Conservation (phyloP, 371 early-diverging fungal genomes). For the Lichtheimia corymbifera region DNA sequence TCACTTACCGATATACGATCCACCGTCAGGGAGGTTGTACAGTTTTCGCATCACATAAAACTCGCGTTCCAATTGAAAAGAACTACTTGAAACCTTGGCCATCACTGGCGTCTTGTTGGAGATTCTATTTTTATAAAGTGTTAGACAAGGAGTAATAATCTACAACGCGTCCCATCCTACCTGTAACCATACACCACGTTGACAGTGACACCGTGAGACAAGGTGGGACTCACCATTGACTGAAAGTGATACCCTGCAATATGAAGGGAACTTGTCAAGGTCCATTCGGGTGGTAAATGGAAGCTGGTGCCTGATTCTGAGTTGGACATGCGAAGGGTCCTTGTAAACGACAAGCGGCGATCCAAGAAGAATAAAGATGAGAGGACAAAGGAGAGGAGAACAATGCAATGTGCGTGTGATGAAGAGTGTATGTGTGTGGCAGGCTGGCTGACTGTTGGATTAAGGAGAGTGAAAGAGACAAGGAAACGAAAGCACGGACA, state of each 20-base stretch:
- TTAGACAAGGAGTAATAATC: too few relatives aligned
- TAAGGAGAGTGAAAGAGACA: too few relatives aligned
- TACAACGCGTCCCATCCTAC: slow-evolving; percentile 12
- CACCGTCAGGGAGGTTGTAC: slow-evolving; percentile 33
- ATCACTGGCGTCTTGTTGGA: slow-evolving; percentile 36
- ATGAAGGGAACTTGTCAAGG: too few relatives aligned
- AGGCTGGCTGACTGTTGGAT: too few relatives aligned
- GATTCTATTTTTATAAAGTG: slow-evolving; percentile 26
- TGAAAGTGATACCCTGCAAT: slow-evolving; percentile 31
- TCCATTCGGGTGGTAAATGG: background rate
- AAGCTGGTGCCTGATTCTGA: background rate
- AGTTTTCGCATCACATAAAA: slow-evolving; percentile 40
- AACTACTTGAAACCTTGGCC: slow-evolving; percentile 38
- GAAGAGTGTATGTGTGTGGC: too few relatives aligned
- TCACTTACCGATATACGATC: slow-evolving; percentile 33
- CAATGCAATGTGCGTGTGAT: too few relatives aligned
- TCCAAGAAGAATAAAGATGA: too few relatives aligned
- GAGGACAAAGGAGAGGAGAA: too few relatives aligned
- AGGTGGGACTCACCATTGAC: slow-evolving; percentile 28
- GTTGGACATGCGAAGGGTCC: background rate
- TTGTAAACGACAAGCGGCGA: too few relatives aligned
- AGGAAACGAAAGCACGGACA: too few relatives aligned
- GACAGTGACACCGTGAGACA: slow-evolving; percentile 42
- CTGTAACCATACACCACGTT: slow-evolving; percentile 41
- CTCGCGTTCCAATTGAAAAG: slow-evolving; percentile 39